Conservation (phyloP, 164 flowering plant species). For the Liquidambar formosana region DNA sequence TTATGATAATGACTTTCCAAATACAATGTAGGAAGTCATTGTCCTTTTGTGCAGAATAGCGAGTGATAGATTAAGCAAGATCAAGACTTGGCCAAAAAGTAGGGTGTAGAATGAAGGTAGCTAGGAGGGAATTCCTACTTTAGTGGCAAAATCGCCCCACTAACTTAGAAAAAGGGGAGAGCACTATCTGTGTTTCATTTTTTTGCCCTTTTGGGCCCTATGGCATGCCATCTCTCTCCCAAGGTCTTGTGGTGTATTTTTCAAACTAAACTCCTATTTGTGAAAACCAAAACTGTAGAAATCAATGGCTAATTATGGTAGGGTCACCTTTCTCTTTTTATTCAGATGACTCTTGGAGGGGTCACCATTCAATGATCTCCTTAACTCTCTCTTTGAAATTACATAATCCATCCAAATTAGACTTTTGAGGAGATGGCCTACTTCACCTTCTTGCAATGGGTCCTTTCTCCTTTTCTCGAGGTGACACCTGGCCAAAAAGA, state of each 20-base stretch:
- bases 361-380: conserved; percentile 9
- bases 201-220: background rate
- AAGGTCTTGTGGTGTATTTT: conserved; percentile 8
- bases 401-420: conserved; percentile 18
- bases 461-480: conserved; percentile 7
- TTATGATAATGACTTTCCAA: background rate
- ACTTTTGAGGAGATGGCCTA: conserved; percentile 21
- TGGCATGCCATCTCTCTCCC: background rate
- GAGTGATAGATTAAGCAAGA: background rate
- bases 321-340: background rate
- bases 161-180: background rate
- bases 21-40: background rate
- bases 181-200: conserved; percentile 3
- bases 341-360: conserved; percentile 7
- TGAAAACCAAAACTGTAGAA: background rate
- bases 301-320: conserved; percentile 17
- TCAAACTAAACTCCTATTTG: conserved; percentile 3
- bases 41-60: background rate
- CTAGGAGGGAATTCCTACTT: background rate
- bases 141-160: background rate
- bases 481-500: conserved; percentile 1
- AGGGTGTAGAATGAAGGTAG: background rate
- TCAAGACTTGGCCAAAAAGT: background rate
- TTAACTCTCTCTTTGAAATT: conserved; percentile 17
- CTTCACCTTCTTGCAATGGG: conserved; percentile 1